Evolutionary conservation across 2,329 filamentous ascomycete species (phyloP).

Genomic region (Cadophora sp.): DNA sequence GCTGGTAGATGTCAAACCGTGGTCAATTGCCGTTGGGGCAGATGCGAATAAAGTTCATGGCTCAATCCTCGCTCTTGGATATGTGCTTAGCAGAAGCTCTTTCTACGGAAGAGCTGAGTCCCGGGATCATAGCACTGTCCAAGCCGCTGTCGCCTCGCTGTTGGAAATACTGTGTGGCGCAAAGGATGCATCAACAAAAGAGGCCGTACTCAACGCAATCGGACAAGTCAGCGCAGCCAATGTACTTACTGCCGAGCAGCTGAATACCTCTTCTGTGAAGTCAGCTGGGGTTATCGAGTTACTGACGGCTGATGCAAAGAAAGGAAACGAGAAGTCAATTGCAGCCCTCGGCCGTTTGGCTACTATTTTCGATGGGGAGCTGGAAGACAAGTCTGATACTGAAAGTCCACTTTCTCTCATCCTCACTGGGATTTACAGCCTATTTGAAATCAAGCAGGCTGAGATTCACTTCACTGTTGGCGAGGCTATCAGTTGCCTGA

Average conservation of each 20-base stretch:
- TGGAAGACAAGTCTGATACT: constrained; percentile 45
- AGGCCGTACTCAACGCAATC: constrained; percentile 62
- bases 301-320: constrained; percentile 73
- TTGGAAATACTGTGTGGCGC: constrained; percentile 59
- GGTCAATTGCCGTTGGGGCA: constrained; percentile 63
- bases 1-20: constrained; percentile 54
- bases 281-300: constrained; percentile 58
- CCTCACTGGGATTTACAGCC: constrained; percentile 71
- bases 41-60: constrained; percentile 66
- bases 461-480: constrained; percentile 92
- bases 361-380: constrained; percentile 61
- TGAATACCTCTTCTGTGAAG: constrained; percentile 36
- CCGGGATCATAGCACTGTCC: constrained; percentile 47
- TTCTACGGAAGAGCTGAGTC: constrained; percentile 53
- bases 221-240: constrained; percentile 67
- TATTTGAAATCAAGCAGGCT: constrained; percentile 84
- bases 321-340: constrained; percentile 83
- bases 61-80: constrained; percentile 63
- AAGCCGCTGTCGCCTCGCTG: constrained; percentile 52
- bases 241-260: constrained; percentile 48
- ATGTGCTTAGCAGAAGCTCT: constrained; percentile 61
- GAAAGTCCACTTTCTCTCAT: constrained; percentile 58
- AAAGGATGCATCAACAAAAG: constrained; percentile 62
- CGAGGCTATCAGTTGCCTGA: constrained; percentile 81
- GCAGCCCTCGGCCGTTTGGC: constrained; percentile 79